These are phyloP conservation scores for Sphagnum contortum DNA, from an alignment of 225 moss, liverwort and hornwort species.

Conservation along the genomic window DNA sequence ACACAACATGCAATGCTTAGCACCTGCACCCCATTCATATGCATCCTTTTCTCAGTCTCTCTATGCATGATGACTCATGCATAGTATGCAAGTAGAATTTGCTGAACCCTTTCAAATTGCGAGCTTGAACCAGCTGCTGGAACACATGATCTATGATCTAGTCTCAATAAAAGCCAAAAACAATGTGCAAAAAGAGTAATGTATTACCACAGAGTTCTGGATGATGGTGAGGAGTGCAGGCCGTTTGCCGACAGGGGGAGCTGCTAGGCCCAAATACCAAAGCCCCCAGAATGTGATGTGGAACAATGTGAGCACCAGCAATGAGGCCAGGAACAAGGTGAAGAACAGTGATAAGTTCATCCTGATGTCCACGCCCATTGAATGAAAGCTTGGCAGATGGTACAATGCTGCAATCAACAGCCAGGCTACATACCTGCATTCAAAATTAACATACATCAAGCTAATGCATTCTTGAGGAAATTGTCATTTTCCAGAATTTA, in stretches of 20 bases:
- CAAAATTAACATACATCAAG: not conserved
- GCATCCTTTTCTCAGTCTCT: not conserved
- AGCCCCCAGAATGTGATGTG: constrained; percentile 23
- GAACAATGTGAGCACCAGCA: constrained; percentile 28
- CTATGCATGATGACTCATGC: no score
- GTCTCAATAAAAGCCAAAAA: not conserved
- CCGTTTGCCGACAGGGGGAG: constrained; percentile 26
- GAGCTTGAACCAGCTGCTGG: no score
- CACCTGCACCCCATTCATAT: constrained; percentile 20
- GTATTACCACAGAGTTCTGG: constrained; percentile 34
- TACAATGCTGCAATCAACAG: constrained; percentile 45
- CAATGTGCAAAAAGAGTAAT: not conserved
- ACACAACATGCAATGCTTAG: constrained; percentile 57
- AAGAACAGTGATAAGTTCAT: constrained; percentile 59
- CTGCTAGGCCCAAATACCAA: constrained; percentile 29
- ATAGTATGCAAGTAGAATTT: no score
- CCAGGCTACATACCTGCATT: constrained; percentile 35
- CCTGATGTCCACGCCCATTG: constrained; percentile 49
- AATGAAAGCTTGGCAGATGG: constrained; percentile 44
- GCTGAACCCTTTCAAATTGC: no score
- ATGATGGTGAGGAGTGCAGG: constrained; percentile 28
- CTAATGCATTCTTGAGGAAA: no score
- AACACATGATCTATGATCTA: no score
- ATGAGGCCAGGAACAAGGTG: constrained; percentile 30
- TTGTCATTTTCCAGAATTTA: no score